A percentile compares a stretch with the other conserved stretches of the same genome.
phyloP scores from a whole-genome alignment of 306 rosid species.

The Gastrolobium bilobum region DNA sequence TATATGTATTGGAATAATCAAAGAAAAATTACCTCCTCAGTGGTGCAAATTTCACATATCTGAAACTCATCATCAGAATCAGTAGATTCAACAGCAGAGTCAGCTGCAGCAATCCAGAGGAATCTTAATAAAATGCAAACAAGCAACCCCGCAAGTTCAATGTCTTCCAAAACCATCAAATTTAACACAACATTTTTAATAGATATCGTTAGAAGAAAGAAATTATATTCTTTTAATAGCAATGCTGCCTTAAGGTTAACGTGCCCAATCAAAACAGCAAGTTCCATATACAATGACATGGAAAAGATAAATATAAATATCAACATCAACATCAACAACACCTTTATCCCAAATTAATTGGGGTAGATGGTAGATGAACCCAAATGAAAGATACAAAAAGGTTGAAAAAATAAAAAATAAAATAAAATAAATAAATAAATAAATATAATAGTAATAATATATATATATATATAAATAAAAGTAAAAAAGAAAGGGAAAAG shows the following conservation, averaged over 20 bases:
- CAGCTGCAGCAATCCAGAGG: constrained; percentile 75
- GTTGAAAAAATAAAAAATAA: too few species aligned
- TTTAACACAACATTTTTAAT: constrained; percentile 28
- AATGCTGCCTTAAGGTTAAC: neutral
- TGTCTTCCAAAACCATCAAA: constrained; percentile 20
- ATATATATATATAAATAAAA: too few species aligned
- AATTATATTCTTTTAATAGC: neutral
- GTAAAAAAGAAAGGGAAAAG: too few species aligned
- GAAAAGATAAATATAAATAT: neutral
- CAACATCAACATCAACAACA: too few species aligned
- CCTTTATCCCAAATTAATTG: too few species aligned
- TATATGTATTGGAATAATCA: neutral
- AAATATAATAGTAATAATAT: too few species aligned
- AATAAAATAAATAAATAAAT: too few species aligned
- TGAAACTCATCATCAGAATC: constrained; percentile 99
- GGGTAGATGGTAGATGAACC: too few species aligned
- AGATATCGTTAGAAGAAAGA: neutral
- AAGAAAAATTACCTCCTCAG: constrained; percentile 73
- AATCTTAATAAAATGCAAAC: constrained; percentile 38
- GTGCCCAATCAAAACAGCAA: neutral
- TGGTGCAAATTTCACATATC: constrained; percentile 90
- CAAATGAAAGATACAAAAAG: too few species aligned
- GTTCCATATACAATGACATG: constrained; percentile 21
- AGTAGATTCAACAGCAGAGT: constrained; percentile 83
- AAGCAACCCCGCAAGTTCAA: constrained; percentile 33